These are phyloP conservation scores for Pestalotiopsis sp. DNA, from an alignment of 2,329 filamentous ascomycete species.

Conservation along the genomic window DNA sequence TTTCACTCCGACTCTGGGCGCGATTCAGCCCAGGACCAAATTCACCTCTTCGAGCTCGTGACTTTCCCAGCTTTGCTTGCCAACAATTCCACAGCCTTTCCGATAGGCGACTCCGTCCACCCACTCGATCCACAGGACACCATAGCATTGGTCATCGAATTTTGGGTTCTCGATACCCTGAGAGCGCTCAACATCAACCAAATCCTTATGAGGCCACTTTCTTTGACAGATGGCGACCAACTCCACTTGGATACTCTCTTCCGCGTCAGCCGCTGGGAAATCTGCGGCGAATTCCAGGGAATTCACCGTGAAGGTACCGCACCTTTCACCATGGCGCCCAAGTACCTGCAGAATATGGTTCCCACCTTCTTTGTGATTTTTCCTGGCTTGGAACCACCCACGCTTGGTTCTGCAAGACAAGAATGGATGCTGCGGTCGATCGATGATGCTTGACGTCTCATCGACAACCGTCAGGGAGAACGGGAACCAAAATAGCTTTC, in stretches of 20 bases:
- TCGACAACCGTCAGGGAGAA: neutral
- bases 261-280: neutral
- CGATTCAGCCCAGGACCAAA: neutral
- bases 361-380: neutral
- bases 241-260: neutral
- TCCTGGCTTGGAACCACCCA: neutral
- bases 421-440: neutral
- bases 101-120: slow-evolving; percentile 3
- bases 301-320: neutral
- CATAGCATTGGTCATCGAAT: neutral
- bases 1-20: too few relatives aligned
- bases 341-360: neutral
- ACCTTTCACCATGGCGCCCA: neutral
- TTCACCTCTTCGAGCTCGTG: neutral
- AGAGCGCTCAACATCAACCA: neutral
- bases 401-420: neutral
- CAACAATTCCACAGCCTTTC: neutral
- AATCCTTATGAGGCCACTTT: neutral
- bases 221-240: neutral
- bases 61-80: neutral
- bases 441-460: neutral
- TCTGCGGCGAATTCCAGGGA: neutral
- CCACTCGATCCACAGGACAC: slow-evolving; percentile 12
- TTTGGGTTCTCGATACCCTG: neutral
- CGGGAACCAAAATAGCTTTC: neutral